Percentiles rank a stretch among this genome's conserved stretches.
These are phyloP conservation scores for Panaeolus papilionaceus DNA, from an alignment of 768 basidiomycete species.

Conservation along the genomic window DNA sequence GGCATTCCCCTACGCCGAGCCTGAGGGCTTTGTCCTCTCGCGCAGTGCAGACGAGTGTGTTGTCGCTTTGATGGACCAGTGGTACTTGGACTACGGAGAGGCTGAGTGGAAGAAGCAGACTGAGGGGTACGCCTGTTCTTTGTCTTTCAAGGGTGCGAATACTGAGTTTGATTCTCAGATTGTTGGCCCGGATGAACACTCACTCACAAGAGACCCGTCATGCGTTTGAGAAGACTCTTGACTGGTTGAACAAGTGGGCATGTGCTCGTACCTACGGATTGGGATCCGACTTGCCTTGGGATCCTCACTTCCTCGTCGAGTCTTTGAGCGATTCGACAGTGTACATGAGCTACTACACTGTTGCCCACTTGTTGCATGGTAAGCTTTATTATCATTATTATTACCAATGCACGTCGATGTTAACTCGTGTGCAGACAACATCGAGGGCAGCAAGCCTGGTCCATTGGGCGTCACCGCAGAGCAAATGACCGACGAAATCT, in stretches of 20 bases:
- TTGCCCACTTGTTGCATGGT: conserved; percentile 92
- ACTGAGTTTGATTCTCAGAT: conserved; percentile 45
- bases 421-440: conserved; percentile 56
- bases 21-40: conserved; percentile 88
- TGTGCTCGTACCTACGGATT: conserved; percentile 98
- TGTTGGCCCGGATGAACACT: conserved; percentile 86
- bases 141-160: conserved; percentile 15
- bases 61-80: conserved; percentile 98
- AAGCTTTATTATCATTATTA: conserved; percentile 28
- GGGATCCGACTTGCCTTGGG: conserved; percentile 96
- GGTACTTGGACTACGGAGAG: conserved; percentile 99
- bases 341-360: conserved; percentile 98
- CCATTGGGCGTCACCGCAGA: conserved; percentile 85
- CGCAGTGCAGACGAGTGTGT: conserved; percentile 97
- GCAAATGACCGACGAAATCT: conserved; percentile 97
- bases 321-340: conserved; percentile 97
- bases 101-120: conserved; percentile 84
- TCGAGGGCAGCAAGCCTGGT: conserved; percentile 82
- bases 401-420: not conserved
- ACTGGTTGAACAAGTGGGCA: conserved; percentile 98
- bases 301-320: conserved; percentile 95
- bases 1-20: conserved; percentile 94
- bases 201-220: conserved; percentile 93
- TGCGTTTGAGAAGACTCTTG: conserved; percentile 88
- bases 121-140: conserved; percentile 64